phyloP scores from a whole-genome alignment of 352 stramenopile genomes.

The Phytophthora citricola region DNA sequence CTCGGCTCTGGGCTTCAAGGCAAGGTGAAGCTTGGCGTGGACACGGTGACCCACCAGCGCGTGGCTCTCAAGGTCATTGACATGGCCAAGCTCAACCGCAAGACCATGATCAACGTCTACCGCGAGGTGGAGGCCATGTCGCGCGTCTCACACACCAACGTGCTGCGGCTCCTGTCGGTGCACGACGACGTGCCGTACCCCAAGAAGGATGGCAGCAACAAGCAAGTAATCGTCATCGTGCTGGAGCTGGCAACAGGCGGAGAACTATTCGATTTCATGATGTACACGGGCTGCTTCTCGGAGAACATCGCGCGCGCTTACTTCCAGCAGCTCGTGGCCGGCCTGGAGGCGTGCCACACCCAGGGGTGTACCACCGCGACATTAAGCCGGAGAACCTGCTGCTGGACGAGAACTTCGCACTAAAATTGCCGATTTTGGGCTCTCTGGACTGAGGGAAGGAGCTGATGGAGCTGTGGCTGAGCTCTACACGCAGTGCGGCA shows the following conservation, averaged over 20 bases:
- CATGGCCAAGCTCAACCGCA: slow-evolving; percentile 79
- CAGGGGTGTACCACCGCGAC: slow-evolving; percentile 92
- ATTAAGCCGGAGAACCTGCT: slow-evolving; percentile 96
- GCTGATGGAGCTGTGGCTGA: slow-evolving; percentile 65
- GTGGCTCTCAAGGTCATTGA: slow-evolving; percentile 94
- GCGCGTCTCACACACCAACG: slow-evolving; percentile 81
- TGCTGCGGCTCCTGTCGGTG: slow-evolving; percentile 82
- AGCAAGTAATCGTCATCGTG: slow-evolving; percentile 90
- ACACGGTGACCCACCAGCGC: slow-evolving; percentile 75
- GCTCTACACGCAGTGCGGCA: slow-evolving; percentile 91
- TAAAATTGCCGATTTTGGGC: slow-evolving; percentile 96
- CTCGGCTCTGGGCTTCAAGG: slow-evolving; percentile 82
- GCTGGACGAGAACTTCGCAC: slow-evolving; percentile 77
- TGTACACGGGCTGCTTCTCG: slow-evolving; percentile 92
- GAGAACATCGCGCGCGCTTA: slow-evolving; percentile 89
- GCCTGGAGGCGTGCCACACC: slow-evolving; percentile 82
- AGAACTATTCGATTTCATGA: slow-evolving; percentile 94
- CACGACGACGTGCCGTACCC: slow-evolving; percentile 74
- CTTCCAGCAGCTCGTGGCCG: slow-evolving; percentile 87
- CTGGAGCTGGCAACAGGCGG: slow-evolving; percentile 88
- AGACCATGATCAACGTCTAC: slow-evolving; percentile 85
- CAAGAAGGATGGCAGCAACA: slow-evolving; percentile 77
- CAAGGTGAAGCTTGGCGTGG: slow-evolving; percentile 91
- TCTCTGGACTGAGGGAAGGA: slow-evolving; percentile 90
- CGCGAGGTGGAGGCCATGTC: slow-evolving; percentile 93